A percentile compares a stretch with the other conserved stretches of the same genome.
These are phyloP conservation scores for Agrocybe pediades DNA, from an alignment of 768 basidiomycete species.

Conservation along the genomic window DNA sequence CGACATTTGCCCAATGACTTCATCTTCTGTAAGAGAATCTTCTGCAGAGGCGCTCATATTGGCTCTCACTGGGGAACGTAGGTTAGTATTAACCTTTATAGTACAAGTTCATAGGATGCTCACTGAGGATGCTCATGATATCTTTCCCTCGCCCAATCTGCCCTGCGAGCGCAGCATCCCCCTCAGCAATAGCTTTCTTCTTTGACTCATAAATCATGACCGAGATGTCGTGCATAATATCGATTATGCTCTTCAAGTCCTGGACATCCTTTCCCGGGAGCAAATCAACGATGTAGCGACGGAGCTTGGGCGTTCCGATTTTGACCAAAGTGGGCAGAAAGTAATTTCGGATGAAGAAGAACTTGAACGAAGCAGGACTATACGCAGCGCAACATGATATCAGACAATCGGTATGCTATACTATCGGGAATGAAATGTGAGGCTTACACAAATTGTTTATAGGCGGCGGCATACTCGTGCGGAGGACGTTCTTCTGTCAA, in stretches of 20 bases:
- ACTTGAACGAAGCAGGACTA: slow-evolving; percentile 3
- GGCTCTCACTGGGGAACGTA: slow-evolving; percentile 32
- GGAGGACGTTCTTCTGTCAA: slow-evolving; percentile 28
- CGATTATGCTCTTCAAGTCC: slow-evolving; percentile 31
- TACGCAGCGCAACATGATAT: not conserved
- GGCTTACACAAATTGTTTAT: slow-evolving; percentile 32
- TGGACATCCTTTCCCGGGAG: slow-evolving; percentile 34
- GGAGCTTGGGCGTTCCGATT: slow-evolving; percentile 28
- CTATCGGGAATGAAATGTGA: not conserved
- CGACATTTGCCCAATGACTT: slow-evolving; percentile 36
- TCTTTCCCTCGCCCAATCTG: slow-evolving; percentile 43
- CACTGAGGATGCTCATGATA: slow-evolving; percentile 47
- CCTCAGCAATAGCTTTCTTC: slow-evolving; percentile 32
- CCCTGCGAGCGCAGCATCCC: slow-evolving; percentile 30
- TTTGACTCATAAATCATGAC: slow-evolving; percentile 36
- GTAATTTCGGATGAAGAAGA: not conserved
- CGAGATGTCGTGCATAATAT: slow-evolving; percentile 36
- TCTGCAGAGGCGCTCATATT: slow-evolving; percentile 34
- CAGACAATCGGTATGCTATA: not conserved
- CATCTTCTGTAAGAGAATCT: slow-evolving; percentile 35
- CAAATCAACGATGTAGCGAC: slow-evolving; percentile 30
- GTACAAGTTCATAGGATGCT: slow-evolving; percentile 10
- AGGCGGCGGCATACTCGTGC: slow-evolving; percentile 31
- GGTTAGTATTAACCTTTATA: not conserved
- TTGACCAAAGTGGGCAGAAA: slow-evolving; percentile 21